phyloP scores from a whole-genome alignment of 345 rosid species.

The Iberis pinnata region DNA sequence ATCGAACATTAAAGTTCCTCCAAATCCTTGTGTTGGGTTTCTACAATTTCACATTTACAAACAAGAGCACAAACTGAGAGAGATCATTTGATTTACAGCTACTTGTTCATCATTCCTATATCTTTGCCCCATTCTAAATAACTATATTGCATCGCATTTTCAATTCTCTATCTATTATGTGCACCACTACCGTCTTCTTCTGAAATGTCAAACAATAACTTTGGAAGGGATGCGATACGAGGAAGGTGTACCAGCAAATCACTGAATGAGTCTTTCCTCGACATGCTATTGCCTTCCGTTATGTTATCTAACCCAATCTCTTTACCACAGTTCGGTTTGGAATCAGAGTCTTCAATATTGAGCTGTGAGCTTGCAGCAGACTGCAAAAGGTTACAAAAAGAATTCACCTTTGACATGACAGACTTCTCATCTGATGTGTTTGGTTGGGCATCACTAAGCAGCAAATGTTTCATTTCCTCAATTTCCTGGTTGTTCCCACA shows the following conservation, averaged over 20 bases:
- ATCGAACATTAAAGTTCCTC: constrained; percentile 16
- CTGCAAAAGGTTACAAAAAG: constrained; percentile 85
- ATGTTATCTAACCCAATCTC: constrained; percentile 18
- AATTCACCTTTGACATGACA: constrained; percentile 91
- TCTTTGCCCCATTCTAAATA: background rate
- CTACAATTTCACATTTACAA: background rate
- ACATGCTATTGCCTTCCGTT: constrained; percentile 28
- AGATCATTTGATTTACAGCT: constrained; percentile 19
- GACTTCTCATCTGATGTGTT: constrained; percentile 71
- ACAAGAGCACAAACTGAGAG: constrained; percentile 12
- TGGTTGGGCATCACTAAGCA: constrained; percentile 61
- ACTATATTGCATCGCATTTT: too few species aligned
- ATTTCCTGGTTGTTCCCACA: constrained; percentile 41
- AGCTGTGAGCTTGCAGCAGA: constrained; percentile 34
- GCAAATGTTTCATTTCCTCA: constrained; percentile 69
- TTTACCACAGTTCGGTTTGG: too few species aligned
- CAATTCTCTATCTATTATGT: constrained; percentile 28
- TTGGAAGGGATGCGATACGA: constrained; percentile 73
- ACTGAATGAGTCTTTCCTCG: constrained; percentile 79
- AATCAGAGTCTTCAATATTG: too few species aligned
- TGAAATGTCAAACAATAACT: constrained; percentile 77
- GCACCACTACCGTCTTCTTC: constrained; percentile 53
- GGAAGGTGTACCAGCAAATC: constrained; percentile 80
- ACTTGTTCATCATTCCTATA: constrained; percentile 20
- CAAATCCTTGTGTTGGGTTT: constrained; percentile 7